phyloP scores from a whole-genome alignment of 2,329 filamentous ascomycete species.

The Epichloe sibirici region DNA sequence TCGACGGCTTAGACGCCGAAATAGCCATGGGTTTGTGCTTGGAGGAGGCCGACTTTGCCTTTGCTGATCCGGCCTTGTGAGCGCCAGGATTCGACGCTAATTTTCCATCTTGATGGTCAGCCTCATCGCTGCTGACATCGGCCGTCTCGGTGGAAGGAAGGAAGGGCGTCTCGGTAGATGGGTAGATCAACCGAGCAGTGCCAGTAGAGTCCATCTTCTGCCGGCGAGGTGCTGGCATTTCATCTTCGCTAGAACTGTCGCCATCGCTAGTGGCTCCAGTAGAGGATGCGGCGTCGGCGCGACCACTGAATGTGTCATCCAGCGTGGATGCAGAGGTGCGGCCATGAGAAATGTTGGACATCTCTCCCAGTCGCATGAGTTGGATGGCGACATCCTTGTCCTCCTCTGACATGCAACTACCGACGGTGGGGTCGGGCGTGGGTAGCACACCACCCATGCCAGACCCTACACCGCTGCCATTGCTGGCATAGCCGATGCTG shows the following conservation, averaged over 20 bases:
- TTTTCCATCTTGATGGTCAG: conserved; percentile 19
- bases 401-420: conserved; percentile 94
- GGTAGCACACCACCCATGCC: conserved; percentile 51
- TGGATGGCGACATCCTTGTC: conserved; percentile 88
- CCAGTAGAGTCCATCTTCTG: conserved; percentile 40
- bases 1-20: conserved; percentile 19
- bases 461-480: conserved; percentile 22
- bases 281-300: conserved; percentile 73
- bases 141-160: conserved; percentile 37
- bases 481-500: conserved; percentile 43
- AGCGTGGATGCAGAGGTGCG: conserved; percentile 86
- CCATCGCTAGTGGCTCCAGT: conserved; percentile 73
- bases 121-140: conserved; percentile 23
- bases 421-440: conserved; percentile 93
- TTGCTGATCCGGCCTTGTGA: conserved; percentile 28
- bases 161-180: conserved; percentile 41
- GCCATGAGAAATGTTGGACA: conserved; percentile 85
- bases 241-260: conserved; percentile 54
- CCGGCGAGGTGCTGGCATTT: conserved; percentile 45
- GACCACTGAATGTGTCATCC: conserved; percentile 86
- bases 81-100: conserved; percentile 19
- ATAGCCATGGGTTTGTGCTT: conserved; percentile 27
- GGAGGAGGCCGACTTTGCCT: conserved; percentile 22
- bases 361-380: conserved; percentile 88
- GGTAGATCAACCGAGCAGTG: conserved; percentile 33